phyloP scores from a whole-genome alignment of 345 rosid species.

The Eucalyptus urophylla region DNA sequence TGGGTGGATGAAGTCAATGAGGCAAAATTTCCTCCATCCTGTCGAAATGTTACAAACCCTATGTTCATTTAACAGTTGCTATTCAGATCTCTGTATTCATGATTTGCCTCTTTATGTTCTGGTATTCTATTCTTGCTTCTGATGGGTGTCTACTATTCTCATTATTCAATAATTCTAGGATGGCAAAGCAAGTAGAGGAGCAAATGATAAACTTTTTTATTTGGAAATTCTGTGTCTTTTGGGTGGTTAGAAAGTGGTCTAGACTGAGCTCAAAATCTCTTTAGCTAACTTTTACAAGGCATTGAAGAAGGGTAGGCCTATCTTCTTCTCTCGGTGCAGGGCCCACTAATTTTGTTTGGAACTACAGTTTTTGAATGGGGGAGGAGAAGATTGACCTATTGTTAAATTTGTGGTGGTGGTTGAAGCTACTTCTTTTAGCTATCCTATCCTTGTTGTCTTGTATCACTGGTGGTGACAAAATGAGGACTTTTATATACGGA shows the following conservation, averaged over 20 bases:
- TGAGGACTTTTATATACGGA: background rate
- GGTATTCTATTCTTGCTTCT: background rate
- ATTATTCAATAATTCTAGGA: background rate
- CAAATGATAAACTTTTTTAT: background rate
- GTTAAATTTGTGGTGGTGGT: slow-evolving; percentile 10
- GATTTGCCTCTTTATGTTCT: background rate
- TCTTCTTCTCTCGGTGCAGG: background rate
- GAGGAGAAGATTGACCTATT: slow-evolving; percentile 2
- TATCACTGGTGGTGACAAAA: background rate
- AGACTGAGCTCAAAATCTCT: background rate
- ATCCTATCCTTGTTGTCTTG: slow-evolving; percentile 7
- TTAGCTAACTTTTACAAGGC: background rate
- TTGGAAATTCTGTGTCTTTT: background rate
- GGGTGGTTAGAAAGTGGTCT: background rate
- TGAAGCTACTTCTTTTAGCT: background rate
- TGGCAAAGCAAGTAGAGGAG: background rate
- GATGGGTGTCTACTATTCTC: background rate
- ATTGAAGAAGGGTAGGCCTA: background rate
- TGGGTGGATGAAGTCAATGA: background rate
- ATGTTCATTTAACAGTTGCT: background rate
- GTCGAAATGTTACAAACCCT: background rate
- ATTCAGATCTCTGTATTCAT: background rate
- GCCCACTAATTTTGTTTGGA: background rate
- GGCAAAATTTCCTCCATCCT: background rate
- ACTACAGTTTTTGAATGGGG: background rate